Evolutionary conservation across 1,139 yeast genomes (phyloP).

Genomic region (Blastobotrys buckinghamii): DNA sequence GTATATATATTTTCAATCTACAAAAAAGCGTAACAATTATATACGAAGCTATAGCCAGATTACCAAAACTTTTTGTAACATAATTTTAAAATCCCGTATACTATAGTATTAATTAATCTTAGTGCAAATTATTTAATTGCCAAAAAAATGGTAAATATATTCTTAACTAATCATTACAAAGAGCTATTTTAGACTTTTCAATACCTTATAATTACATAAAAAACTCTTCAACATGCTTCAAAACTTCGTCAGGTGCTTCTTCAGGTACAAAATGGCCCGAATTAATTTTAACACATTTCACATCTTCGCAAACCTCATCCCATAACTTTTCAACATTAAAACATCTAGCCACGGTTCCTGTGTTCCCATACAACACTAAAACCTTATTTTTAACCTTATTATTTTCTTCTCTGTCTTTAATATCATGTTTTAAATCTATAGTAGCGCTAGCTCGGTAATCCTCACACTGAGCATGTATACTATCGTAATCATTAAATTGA

Average conservation of each 20-base stretch:
- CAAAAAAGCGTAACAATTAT: no score
- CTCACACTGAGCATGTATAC: constrained; percentile 17
- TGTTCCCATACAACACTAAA: constrained; percentile 15
- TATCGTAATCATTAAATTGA: constrained; percentile 6
- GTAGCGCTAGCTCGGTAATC: constrained; percentile 19
- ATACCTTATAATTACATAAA: no score
- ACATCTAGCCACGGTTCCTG: constrained; percentile 15
- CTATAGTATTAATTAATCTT: no score
- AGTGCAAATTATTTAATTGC: no score
- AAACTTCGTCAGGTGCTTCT: constrained; percentile 11
- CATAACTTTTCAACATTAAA: constrained; percentile 15
- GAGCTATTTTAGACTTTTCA: no score
- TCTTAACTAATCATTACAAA: no score
- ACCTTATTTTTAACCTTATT: constrained; percentile 12
- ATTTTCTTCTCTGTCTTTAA: constrained; percentile 13
- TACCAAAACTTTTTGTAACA: no score
- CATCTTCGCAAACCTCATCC: constrained; percentile 14
- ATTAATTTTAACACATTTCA: constrained; percentile 11
- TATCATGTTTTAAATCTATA: constrained; percentile 16
- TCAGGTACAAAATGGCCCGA: constrained; percentile 20
- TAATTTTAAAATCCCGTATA: no score
- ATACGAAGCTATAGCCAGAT: no score
- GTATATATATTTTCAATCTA: no score
- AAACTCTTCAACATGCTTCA: not conserved
- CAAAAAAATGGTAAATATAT: no score